Conservation (phyloP, 73 alveolate species). For the Paraurostyla sp. region DNA sequence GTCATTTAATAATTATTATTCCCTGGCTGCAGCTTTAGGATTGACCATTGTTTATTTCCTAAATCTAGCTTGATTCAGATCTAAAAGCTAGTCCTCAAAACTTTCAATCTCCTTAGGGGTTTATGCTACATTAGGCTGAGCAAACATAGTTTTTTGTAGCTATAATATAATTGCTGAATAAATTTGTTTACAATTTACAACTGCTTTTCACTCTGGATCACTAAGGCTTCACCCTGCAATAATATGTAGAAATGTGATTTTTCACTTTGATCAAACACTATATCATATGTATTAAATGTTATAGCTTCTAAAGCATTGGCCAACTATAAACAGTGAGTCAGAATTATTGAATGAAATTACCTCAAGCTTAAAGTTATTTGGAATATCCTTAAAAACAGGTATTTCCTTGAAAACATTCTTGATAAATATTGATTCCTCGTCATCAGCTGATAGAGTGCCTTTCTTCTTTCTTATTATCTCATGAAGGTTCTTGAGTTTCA, state of each 20-base stretch:
- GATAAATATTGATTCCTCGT: conserved; percentile 4
- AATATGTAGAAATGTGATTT: background rate
- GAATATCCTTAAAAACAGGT: conserved; percentile 50
- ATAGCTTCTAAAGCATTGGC: conserved; percentile 21
- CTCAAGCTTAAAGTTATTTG: conserved; percentile 35
- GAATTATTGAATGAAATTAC: too few relatives aligned
- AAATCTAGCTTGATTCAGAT: background rate
- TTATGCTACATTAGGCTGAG: background rate
- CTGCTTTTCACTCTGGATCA: conserved; percentile 19
- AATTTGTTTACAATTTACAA: background rate
- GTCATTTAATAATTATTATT: too few relatives aligned
- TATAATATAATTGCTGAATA: background rate
- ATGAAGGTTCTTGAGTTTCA: background rate
- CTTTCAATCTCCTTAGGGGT: background rate
- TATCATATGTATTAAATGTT: conserved; percentile 21
- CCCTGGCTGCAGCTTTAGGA: too few relatives aligned
- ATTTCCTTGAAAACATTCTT: conserved; percentile 26
- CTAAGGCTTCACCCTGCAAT: conserved; percentile 41
- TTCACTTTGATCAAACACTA: conserved; percentile 44
- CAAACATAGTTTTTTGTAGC: conserved; percentile 12
- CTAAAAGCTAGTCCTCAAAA: background rate
- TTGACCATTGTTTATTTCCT: conserved; percentile 19
- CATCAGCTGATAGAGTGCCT: background rate
- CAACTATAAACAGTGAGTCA: conserved; percentile 16
- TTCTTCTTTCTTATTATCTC: conserved; percentile 9